These are phyloP conservation scores for Coemansia sp. DNA, from an alignment of 192 early-diverging fungal species.

Conservation along the genomic window DNA sequence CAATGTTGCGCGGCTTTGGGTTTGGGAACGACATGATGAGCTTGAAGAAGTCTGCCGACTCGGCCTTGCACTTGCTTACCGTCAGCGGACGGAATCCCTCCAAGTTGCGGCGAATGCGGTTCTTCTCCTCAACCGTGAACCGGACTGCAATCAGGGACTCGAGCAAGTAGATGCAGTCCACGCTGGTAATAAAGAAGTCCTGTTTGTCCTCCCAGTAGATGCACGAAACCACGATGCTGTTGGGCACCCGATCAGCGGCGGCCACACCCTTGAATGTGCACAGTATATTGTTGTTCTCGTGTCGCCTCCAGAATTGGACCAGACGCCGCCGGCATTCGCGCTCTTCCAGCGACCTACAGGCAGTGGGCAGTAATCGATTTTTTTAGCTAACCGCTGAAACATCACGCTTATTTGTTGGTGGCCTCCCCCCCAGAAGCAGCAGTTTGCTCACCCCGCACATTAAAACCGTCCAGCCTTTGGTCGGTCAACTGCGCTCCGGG, in stretches of 20 bases:
- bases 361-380: background rate
- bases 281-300: constrained; percentile 60
- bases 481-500: background rate
- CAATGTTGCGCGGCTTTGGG: constrained; percentile 80
- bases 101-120: constrained; percentile 79
- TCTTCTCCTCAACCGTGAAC: constrained; percentile 81
- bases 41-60: constrained; percentile 76
- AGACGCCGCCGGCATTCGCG: constrained; percentile 60
- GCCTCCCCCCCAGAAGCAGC: no score
- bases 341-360: constrained; percentile 58
- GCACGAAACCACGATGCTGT: constrained; percentile 72
- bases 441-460: background rate
- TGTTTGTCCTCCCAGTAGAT: constrained; percentile 73
- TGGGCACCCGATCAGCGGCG: constrained; percentile 55
- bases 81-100: constrained; percentile 77
- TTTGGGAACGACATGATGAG: constrained; percentile 78
- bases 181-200: constrained; percentile 75
- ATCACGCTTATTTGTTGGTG: background rate
- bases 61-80: constrained; percentile 69
- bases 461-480: background rate
- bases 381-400: background rate
- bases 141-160: constrained; percentile 70
- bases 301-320: constrained; percentile 71
- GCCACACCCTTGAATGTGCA: constrained; percentile 62
- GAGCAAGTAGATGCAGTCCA: constrained; percentile 72